These are phyloP conservation scores for Aaosphaeria arxii DNA, from an alignment of 2,329 filamentous ascomycete genomes.

Conservation along the genomic window DNA sequence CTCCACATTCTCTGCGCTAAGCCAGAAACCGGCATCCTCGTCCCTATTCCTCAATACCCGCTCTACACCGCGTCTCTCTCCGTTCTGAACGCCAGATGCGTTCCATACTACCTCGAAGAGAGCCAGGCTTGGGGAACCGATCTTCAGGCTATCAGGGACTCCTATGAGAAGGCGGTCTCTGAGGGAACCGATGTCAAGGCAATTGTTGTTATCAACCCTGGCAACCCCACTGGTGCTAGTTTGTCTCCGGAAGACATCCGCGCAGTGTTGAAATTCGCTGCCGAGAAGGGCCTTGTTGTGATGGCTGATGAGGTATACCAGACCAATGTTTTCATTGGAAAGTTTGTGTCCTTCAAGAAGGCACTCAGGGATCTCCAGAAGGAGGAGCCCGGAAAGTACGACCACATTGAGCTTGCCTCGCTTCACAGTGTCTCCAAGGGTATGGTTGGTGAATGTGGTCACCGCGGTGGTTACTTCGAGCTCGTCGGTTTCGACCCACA, in stretches of 20 bases:
- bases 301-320: slow-evolving; percentile 99
- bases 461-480: slow-evolving; percentile 97
- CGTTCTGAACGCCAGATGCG: slow-evolving; percentile 78
- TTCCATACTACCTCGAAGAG: slow-evolving; percentile 94
- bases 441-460: slow-evolving; percentile 98
- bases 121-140: slow-evolving; percentile 83
- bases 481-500: slow-evolving; percentile 81
- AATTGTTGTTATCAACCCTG: slow-evolving; percentile 97
- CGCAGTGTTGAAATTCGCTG: slow-evolving; percentile 81
- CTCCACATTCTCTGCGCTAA: slow-evolving; percentile 82
- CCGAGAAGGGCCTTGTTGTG: slow-evolving; percentile 79
- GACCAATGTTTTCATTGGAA: slow-evolving; percentile 93
- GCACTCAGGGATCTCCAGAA: slow-evolving; percentile 78
- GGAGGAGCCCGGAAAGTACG: slow-evolving; percentile 66
- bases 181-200: slow-evolving; percentile 84
- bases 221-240: slow-evolving; percentile 92
- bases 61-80: slow-evolving; percentile 93
- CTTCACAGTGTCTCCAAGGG: slow-evolving; percentile 95
- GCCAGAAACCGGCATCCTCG: slow-evolving; percentile 76
- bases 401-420: slow-evolving; percentile 82
- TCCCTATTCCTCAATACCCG: slow-evolving; percentile 96
- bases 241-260: slow-evolving; percentile 76
- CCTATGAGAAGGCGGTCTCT: slow-evolving; percentile 70
- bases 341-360: slow-evolving; percentile 95
- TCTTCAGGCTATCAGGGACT: slow-evolving; percentile 68